phyloP scores from a whole-genome alignment of 2,329 filamentous ascomycete species.

The Pezicula carpinea region DNA sequence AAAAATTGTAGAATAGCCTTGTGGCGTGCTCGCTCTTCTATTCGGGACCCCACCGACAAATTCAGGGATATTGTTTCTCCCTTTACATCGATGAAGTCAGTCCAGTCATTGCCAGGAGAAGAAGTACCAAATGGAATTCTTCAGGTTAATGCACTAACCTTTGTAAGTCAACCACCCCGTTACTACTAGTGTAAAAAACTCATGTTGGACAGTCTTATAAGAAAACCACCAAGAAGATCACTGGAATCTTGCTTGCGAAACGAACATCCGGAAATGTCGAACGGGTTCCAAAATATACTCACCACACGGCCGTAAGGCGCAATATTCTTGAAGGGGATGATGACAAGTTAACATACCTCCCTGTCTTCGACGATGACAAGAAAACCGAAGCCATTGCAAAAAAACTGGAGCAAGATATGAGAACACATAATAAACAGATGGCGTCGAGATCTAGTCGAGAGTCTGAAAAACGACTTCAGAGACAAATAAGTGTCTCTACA shows the following conservation, averaged over 20 bases:
- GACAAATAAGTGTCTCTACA: conserved; percentile 12
- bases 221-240: not conserved
- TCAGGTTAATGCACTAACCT: conserved; percentile 4
- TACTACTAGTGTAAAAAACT: not conserved
- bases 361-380: conserved; percentile 15
- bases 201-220: not conserved
- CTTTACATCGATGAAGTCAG: conserved; percentile 14
- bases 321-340: conserved; percentile 14
- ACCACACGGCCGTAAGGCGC: conserved; percentile 3
- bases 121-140: conserved; percentile 2
- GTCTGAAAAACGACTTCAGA: conserved; percentile 10
- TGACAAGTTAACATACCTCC: conserved; percentile 21
- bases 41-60: not conserved
- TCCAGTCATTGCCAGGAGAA: conserved; percentile 4
- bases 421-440: conserved; percentile 10
- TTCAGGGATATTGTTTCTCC: conserved; percentile 16
- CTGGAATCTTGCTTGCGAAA: not conserved
- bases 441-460: conserved; percentile 10
- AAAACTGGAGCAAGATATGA: conserved; percentile 14
- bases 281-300: conserved; percentile 17
- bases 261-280: too few relatives aligned
- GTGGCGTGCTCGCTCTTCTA: not conserved
- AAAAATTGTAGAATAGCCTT: not conserved
- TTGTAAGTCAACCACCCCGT: conserved; percentile 8
- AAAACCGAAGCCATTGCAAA: conserved; percentile 9